A percentile compares a stretch with the other conserved stretches of the same genome.
phyloP scores from a whole-genome alignment of 768 basidiomycete species.

The Suillus subalutaceus region DNA sequence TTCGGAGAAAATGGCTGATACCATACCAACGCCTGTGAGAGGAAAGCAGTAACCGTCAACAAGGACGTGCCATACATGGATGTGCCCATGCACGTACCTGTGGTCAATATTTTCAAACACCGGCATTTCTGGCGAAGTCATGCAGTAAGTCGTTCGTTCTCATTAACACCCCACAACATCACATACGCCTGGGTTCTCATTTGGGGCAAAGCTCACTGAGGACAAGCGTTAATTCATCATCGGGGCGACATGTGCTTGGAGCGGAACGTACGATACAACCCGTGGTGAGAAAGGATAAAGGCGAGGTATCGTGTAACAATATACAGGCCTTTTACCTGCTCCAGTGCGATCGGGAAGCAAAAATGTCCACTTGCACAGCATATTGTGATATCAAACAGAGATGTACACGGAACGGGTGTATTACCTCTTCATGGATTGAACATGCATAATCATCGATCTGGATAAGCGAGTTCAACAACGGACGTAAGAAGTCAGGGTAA shows the following conservation, averaged over 20 bases:
- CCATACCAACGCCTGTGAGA: not conserved
- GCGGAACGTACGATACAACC: not conserved
- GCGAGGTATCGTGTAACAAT: not conserved
- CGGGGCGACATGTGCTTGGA: not conserved
- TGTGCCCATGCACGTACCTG: not conserved
- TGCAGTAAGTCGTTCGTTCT: not conserved
- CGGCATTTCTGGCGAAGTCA: not conserved
- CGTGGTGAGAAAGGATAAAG: not conserved
- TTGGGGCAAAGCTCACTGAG: not conserved
- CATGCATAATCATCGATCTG: no score
- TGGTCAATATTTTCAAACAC: accelerated
- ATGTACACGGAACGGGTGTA: not conserved
- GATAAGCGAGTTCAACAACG: no score
- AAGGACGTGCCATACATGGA: not conserved
- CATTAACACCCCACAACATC: not conserved
- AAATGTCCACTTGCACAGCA: not conserved
- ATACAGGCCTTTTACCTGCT: not conserved
- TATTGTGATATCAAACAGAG: not conserved
- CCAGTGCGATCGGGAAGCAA: not conserved
- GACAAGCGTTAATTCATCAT: not conserved
- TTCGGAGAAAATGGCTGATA: not conserved
- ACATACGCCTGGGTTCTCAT: not conserved
- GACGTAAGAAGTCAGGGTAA: no score
- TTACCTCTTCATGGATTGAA: not conserved
- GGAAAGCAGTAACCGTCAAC: accelerated